Evolutionary conservation across 495 filamentous ascomycete species (phyloP).

Genomic region (Hypoxylon intermedium): DNA sequence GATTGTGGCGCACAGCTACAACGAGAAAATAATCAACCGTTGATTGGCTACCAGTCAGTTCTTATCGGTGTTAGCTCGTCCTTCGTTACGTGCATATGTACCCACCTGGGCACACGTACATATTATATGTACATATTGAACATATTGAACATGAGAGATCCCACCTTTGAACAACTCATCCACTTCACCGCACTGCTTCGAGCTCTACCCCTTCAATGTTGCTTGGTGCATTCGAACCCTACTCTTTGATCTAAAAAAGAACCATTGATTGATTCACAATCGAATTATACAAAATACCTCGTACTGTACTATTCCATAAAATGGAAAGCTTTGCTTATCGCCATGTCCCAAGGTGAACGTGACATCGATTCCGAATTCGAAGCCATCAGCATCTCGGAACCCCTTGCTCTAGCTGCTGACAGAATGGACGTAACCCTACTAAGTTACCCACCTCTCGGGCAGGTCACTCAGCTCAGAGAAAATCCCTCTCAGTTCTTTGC

Average conservation of each 20-base stretch:
- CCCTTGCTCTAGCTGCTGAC: neutral
- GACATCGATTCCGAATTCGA: constrained; percentile 29
- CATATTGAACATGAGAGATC: too few species aligned
- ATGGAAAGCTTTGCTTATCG: constrained; percentile 18
- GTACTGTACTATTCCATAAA: constrained; percentile 6
- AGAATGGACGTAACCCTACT: constrained; percentile 46
- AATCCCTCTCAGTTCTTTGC: constrained; percentile 67
- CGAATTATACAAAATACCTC: too few species aligned
- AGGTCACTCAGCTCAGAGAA: constrained; percentile 65
- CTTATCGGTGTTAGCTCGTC: constrained; percentile 1
- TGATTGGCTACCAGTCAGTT: constrained; percentile 29
- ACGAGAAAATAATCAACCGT: constrained; percentile 32
- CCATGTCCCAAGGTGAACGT: constrained; percentile 13
- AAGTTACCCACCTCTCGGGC: constrained; percentile 71
- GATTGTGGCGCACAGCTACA: constrained; percentile 20
- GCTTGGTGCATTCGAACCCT: too few species aligned
- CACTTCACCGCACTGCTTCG: neutral
- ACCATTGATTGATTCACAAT: too few species aligned
- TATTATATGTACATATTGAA: too few species aligned
- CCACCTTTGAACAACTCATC: constrained; percentile 1
- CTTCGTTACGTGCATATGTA: constrained; percentile 1
- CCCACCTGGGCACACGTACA: too few species aligned
- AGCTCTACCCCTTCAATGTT: too few species aligned
- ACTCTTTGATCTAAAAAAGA: too few species aligned
- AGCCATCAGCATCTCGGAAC: constrained; percentile 29